These are phyloP conservation scores for Tetrapisispora nanseiensis DNA, from an alignment of 805 yeast species.

Conservation along the genomic window DNA sequence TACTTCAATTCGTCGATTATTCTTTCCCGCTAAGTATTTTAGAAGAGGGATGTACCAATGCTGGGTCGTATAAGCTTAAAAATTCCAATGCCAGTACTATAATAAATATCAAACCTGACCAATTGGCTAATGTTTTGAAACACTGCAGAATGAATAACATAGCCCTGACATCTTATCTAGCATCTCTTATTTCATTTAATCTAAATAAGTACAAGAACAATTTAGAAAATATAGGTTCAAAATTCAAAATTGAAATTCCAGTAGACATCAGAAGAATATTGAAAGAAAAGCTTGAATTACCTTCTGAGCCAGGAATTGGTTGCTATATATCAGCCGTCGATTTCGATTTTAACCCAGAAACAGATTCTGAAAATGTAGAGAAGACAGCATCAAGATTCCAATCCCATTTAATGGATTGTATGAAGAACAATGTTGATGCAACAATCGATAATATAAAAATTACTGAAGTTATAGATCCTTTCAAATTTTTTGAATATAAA, in stretches of 20 bases:
- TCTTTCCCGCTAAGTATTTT: slow-evolving; percentile 10
- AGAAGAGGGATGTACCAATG: not conserved
- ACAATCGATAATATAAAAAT: slow-evolving; percentile 15
- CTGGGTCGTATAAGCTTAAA: slow-evolving; percentile 6
- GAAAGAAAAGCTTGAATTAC: slow-evolving; percentile 4
- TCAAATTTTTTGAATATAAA: slow-evolving; percentile 13
- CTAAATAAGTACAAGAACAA: not conserved
- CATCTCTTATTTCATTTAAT: slow-evolving; percentile 9
- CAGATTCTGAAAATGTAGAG: not conserved
- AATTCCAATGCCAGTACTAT: slow-evolving; percentile 15
- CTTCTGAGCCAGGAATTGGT: slow-evolving; percentile 13
- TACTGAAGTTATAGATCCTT: slow-evolving; percentile 14
- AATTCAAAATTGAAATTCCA: slow-evolving; percentile 14
- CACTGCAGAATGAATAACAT: slow-evolving; percentile 16
- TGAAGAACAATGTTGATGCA: slow-evolving; percentile 4
- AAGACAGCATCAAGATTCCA: not conserved
- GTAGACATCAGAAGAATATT: slow-evolving; percentile 19
- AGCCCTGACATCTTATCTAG: slow-evolving; percentile 18
- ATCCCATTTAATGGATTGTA: not conserved
- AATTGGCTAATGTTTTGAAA: slow-evolving; percentile 8
- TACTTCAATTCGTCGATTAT: slow-evolving; percentile 15
- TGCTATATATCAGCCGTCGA: slow-evolving; percentile 17
- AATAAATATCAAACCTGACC: slow-evolving; percentile 6
- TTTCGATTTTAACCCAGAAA: slow-evolving; percentile 2
- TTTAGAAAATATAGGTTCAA: slow-evolving; percentile 5